These are phyloP conservation scores for Boletus subparvulus DNA, from an alignment of 768 basidiomycete species.

Conservation along the genomic window DNA sequence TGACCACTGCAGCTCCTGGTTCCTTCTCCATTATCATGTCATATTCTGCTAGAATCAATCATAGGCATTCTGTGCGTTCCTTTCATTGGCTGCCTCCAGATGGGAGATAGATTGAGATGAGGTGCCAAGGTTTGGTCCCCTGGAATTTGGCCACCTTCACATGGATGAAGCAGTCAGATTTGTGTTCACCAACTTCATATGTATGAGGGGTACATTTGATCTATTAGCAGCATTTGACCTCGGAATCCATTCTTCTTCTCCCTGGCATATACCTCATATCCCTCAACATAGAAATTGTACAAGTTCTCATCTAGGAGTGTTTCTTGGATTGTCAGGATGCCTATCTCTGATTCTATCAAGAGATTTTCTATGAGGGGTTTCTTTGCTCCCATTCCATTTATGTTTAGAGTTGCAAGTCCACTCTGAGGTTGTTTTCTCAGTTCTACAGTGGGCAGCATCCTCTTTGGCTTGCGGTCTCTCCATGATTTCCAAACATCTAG, in stretches of 20 bases:
- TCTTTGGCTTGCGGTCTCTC: rapidly evolving
- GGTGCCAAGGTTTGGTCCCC: neutral
- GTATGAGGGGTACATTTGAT: neutral
- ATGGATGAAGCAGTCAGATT: neutral
- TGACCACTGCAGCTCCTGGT: neutral
- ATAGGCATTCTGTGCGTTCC: neutral
- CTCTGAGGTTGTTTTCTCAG: neutral
- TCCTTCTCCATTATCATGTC: neutral
- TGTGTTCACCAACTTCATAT: neutral
- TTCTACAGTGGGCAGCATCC: neutral
- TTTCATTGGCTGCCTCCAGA: neutral
- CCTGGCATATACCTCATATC: neutral
- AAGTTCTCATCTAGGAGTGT: neutral
- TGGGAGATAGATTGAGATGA: neutral
- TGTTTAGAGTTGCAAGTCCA: neutral
- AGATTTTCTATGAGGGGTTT: neutral
- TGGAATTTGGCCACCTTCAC: neutral
- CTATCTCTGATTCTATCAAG: neutral
- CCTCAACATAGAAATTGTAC: neutral
- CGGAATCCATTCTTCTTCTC: neutral
- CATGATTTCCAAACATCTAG: neutral
- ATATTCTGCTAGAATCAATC: neutral
- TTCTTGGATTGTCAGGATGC: neutral
- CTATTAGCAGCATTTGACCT: neutral
- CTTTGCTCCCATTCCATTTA: neutral